Percentiles rank a stretch among this genome's conserved stretches.
Conservation (phyloP, 2,329 filamentous ascomycete genomes). For the Alternaria ethzedia region DNA sequence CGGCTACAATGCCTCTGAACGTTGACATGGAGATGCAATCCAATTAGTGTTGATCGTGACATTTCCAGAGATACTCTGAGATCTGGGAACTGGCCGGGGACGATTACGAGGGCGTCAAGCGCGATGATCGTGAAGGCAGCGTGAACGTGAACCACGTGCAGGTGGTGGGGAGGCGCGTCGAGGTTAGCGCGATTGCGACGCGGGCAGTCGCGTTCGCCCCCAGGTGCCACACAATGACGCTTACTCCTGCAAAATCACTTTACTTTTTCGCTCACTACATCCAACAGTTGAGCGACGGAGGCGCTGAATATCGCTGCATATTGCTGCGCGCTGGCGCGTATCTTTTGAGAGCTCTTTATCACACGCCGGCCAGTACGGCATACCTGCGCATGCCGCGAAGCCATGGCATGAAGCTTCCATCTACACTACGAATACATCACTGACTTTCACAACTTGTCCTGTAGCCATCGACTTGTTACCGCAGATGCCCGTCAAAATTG, state of each 20-base stretch:
- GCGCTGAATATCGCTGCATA: background rate
- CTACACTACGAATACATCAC: conserved; percentile 50
- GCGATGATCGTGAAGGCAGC: background rate
- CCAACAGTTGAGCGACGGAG: background rate
- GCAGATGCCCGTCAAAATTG: conserved; percentile 66
- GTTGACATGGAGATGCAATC: conserved; percentile 36
- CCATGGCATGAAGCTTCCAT: background rate
- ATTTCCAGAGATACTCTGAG: conserved; percentile 1
- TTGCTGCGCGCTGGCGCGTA: background rate
- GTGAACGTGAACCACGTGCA: background rate
- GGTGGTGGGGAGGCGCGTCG: background rate
- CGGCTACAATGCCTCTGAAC: conserved; percentile 42
- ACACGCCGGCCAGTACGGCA: too few species aligned
- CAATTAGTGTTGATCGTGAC: background rate
- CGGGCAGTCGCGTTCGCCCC: background rate
- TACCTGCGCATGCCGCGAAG: background rate
- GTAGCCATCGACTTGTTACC: conserved; percentile 65
- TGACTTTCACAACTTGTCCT: conserved; percentile 63
- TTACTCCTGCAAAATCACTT: background rate
- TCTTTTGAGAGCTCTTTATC: background rate
- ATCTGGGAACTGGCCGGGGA: background rate
- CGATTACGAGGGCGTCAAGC: background rate
- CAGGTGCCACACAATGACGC: background rate
- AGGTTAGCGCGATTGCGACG: background rate
- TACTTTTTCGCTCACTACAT: background rate